Evolutionary conservation across 768 basidiomycete genomes (phyloP).

Genomic region (Suillus americanus): DNA sequence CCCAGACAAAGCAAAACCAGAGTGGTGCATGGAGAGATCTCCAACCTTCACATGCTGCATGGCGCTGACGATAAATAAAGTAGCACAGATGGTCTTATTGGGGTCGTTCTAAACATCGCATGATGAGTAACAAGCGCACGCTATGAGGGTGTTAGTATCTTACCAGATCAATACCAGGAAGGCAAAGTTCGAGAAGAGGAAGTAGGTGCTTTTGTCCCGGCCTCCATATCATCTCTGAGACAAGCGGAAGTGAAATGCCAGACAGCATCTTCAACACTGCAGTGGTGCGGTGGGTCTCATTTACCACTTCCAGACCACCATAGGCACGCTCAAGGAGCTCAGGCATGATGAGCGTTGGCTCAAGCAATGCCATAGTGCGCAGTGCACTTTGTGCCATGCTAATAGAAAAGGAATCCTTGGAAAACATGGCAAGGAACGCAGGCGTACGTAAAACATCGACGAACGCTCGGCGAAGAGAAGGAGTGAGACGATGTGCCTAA

Average conservation of each 20-base stretch:
- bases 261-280: constrained; percentile 86
- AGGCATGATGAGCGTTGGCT: constrained; percentile 86
- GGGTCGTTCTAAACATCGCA: constrained; percentile 64
- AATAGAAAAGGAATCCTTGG: constrained; percentile 80
- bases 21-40: constrained; percentile 65
- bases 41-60: constrained; percentile 79
- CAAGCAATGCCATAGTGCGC: constrained; percentile 73
- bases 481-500: constrained; percentile 76
- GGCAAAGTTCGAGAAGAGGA: constrained; percentile 81
- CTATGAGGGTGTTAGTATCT: constrained; percentile 21
- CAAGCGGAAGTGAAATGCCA: constrained; percentile 71
- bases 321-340: constrained; percentile 90
- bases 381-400: constrained; percentile 80
- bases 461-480: constrained; percentile 77
- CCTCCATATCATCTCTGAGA: constrained; percentile 76
- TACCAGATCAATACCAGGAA: constrained; percentile 91
- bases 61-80: constrained; percentile 72
- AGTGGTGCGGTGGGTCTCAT: constrained; percentile 94
- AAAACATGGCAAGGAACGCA: constrained; percentile 87
- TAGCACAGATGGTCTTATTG: constrained; percentile 74
- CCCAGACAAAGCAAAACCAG: constrained; percentile 53
- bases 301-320: constrained; percentile 86
- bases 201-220: constrained; percentile 87
- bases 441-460: constrained; percentile 82
- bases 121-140: constrained; percentile 4